phyloP scores from a whole-genome alignment of 441 rosid genomes.

The Erodium trifolium region DNA sequence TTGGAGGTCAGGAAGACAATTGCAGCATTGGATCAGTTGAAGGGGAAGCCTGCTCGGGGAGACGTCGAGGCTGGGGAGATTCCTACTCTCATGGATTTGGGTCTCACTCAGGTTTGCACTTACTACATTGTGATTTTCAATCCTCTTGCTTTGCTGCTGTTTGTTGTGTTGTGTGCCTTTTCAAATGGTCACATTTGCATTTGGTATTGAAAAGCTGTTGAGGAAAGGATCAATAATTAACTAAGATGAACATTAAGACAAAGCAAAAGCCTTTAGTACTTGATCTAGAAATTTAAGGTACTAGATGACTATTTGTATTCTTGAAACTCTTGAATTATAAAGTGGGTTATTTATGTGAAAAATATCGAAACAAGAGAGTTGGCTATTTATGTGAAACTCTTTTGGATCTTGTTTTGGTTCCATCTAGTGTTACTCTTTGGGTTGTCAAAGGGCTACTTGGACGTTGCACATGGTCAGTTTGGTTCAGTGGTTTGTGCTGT shows the following conservation, averaged over 20 bases:
- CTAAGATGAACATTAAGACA: not conserved
- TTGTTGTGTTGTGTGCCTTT: not conserved
- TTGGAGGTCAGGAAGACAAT: constrained; percentile 76
- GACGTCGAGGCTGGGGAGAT: constrained; percentile 89
- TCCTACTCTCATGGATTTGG: constrained; percentile 78
- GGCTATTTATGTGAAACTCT: not conserved
- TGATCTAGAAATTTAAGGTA: not conserved
- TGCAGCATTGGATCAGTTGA: constrained; percentile 70
- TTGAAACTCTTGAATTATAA: not conserved
- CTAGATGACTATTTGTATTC: not conserved
- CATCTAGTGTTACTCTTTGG: too few species aligned
- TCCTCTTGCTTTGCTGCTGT: not conserved
- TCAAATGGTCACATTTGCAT: too few species aligned
- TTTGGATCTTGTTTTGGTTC: not conserved
- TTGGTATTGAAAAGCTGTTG: not conserved
- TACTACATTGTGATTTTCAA: too few species aligned
- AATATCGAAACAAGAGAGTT: not conserved
- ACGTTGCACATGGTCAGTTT: too few species aligned
- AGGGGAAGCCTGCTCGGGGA: constrained; percentile 69
- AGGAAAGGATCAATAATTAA: not conserved
- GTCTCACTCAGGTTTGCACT: constrained; percentile 39
- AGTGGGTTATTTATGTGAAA: too few species aligned
- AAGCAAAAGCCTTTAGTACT: not conserved
- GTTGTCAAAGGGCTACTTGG: too few species aligned
- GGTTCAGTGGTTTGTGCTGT: not conserved